Evolutionary conservation across 352 stramenopile species (phyloP), one percentile per base, ranked within the genome.

Genomic region (Peronospora farinosa): DNA sequence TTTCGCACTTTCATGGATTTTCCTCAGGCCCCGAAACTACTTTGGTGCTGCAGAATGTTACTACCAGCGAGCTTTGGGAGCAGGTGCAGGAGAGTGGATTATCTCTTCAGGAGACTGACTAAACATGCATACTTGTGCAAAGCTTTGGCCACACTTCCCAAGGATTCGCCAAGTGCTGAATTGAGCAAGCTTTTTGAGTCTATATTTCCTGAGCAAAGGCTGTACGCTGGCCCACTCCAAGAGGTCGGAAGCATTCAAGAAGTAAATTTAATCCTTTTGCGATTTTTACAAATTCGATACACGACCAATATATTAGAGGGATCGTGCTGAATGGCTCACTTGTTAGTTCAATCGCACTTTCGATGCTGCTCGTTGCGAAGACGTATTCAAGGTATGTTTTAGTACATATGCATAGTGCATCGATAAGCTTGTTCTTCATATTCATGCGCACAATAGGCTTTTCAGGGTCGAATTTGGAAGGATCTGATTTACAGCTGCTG

Each of bases 401-500:
- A 28, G 1, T 15, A 27, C 0, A 16, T 25, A 40, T 13, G 37
- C 8, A 46, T 40, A 28, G 12, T 7, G 3, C 31, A 13, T 59
- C 32, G 37, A 17, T 23, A 2, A 19, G 30, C 17, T 15, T 13
- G 12, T n/a, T n/a, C 6, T 59, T 28, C 40, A 17, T 7, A 19
- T 40, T 42, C 17, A 17, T 46, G 25, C 37, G 8, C 6, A 15
- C 33, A n/a, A 9, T 35, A 90, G 79, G 78, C 66, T 13, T 91
- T 91, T 31, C 65, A 60, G 2, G 74, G 78, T 0, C 63, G 63
- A 17, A 70, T 89, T 35, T 91, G 80, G 78, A 83, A 86, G 47
- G 76, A 88, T 8, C 78, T 72, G 21, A 84, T 91, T 46, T 69
- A 87, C 52, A 86, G 88, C 30, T 91, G 80, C 51, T 91, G 80